Evolutionary conservation across 331 rosid species (phyloP), one percentile per base, ranked within the genome.

Genomic region (Spiraea crenata): DNA sequence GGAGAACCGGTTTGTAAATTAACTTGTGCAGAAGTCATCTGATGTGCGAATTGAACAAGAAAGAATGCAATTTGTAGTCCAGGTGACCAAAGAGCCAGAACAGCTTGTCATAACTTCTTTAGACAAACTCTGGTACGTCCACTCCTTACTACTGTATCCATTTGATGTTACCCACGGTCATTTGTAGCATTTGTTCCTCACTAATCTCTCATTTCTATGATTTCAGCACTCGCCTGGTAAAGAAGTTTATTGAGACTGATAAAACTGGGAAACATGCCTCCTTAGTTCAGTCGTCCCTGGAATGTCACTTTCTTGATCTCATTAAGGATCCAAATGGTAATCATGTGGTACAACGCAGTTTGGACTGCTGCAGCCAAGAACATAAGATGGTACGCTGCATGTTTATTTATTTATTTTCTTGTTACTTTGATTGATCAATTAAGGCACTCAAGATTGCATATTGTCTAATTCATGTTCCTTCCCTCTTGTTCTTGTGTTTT

Each of bases 121-220:
- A 11, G 74, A 88, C 81, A 67, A 86, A 13, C 91, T 88, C 17
- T 96, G 97, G 97, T 89, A 86, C n/a, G n/a, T n/a, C n/a, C n/a
- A n/a, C 60, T 17, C 20, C 73, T 58, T 38, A 35, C 45, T 25
- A 3, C 69, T 4, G 52, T n/a, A 39, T 17, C 54, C 19, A 11
- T 17, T 39, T 41, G 11, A 49, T 63, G 63, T 6, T 41, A 35
- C 45, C 17, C n/a, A n/a, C n/a, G n/a, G n/a, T 31, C 47, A 31
- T 20, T 52, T 9, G 58, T 46, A 41, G 35, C 5, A 7, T 70
- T 12, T 49, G 3, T 31, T 57, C 19, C 2, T 34, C 42, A 41
- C 57, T 60, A 42, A 42, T 9, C 8, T 51, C 75, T 38, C 71
- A n/a, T 66, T 25, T 16, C 40, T 57, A 38, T 51, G 69, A 44